A percentile compares a stretch with the other conserved stretches of the same genome.
Evolutionary conservation across 2,329 filamentous ascomycete species (phyloP).

Genomic region (Thielaviopsis musarum): DNA sequence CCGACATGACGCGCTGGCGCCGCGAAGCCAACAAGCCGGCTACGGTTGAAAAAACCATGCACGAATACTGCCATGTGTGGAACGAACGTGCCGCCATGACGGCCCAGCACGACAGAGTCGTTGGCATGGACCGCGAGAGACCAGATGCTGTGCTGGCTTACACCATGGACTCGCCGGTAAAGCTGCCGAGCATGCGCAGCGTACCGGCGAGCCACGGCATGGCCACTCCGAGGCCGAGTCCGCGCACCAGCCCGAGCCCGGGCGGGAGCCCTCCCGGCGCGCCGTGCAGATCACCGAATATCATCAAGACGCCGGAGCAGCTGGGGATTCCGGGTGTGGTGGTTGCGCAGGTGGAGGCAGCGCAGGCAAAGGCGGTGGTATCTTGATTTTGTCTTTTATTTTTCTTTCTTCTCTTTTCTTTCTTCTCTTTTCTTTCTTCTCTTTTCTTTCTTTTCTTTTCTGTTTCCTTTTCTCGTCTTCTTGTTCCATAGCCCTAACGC

Average conservation of each 20-base stretch:
- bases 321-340: neutral
- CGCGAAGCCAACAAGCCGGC: constrained; percentile 57
- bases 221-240: neutral
- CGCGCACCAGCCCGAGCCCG: neutral
- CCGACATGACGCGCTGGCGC: constrained; percentile 62
- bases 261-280: neutral
- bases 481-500: neutral
- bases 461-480: neutral
- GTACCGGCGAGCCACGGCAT: constrained; percentile 18
- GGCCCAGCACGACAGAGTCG: constrained; percentile 19
- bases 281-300: too few species aligned
- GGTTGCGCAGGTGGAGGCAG: neutral
- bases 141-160: neutral
- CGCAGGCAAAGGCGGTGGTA: neutral
- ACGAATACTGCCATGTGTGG: constrained; percentile 50
- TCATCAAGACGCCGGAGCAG: neutral
- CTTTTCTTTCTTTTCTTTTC: neutral
- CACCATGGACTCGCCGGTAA: neutral
- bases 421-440: neutral
- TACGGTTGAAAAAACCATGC: constrained; percentile 53
- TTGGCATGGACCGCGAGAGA: constrained; percentile 13
- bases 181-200: neutral
- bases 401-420: neutral
- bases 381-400: neutral
- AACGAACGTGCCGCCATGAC: constrained; percentile 38